Evolutionary conservation across 2,329 filamentous ascomycete species (phyloP).

Genomic region (Mollisia scopiformis): DNA sequence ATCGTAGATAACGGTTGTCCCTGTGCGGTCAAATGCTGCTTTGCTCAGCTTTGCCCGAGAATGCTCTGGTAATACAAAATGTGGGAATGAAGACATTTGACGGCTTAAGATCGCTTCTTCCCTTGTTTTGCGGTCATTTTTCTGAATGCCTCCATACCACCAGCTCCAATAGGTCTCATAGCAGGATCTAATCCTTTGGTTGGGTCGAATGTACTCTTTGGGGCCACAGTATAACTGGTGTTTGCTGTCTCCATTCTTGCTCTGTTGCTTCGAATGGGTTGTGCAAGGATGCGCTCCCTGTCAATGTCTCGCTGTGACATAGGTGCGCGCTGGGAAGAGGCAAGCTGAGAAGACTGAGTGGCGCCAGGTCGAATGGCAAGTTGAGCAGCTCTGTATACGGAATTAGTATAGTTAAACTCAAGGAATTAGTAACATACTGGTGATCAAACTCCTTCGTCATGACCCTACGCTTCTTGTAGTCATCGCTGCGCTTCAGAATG

Average conservation of each 20-base stretch:
- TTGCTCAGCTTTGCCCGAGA: background rate
- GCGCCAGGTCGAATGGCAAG: slow-evolving; percentile 38
- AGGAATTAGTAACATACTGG: slow-evolving; percentile 49
- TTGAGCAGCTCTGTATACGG: slow-evolving; percentile 34
- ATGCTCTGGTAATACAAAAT: background rate
- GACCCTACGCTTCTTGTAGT: slow-evolving; percentile 84
- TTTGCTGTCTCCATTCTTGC: slow-evolving; percentile 47
- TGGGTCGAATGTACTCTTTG: slow-evolving; percentile 62
- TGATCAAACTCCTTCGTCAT: slow-evolving; percentile 67
- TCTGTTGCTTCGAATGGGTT: slow-evolving; percentile 56
- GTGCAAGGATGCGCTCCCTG: slow-evolving; percentile 60
- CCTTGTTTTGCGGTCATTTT: slow-evolving; percentile 64
- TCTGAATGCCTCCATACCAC: slow-evolving; percentile 65
- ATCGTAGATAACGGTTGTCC: background rate
- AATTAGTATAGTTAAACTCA: slow-evolving; percentile 12
- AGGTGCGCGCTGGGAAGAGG: slow-evolving; percentile 29
- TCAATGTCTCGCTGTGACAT: slow-evolving; percentile 44
- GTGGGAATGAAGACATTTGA: background rate
- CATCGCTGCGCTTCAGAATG: slow-evolving; percentile 89
- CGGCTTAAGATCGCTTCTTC: slow-evolving; percentile 49
- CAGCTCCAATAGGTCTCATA: slow-evolving; percentile 62
- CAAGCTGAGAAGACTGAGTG: slow-evolving; percentile 32
- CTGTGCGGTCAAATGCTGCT: background rate
- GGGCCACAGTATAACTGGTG: slow-evolving; percentile 39
- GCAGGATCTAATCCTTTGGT: slow-evolving; percentile 49